These are phyloP conservation scores for Cercospora brassicicola DNA, from an alignment of 2,329 filamentous ascomycete genomes.

Conservation along the genomic window DNA sequence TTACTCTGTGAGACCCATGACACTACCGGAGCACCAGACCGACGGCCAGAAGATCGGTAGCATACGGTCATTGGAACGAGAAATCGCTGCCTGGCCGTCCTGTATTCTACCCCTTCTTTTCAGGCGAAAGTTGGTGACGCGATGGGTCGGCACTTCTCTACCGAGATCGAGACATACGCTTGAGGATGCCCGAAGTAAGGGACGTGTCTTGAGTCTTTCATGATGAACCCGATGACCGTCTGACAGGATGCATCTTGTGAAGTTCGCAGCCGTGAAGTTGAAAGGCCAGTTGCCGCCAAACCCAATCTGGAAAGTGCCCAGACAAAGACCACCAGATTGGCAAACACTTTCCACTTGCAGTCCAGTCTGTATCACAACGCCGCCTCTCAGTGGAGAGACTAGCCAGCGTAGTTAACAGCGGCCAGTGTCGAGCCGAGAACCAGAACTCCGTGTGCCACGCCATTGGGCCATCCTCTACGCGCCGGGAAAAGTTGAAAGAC, in stretches of 20 bases:
- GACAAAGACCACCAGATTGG: neutral
- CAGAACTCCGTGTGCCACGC: neutral
- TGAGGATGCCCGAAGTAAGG: neutral
- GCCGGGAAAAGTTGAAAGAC: neutral
- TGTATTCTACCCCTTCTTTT: neutral
- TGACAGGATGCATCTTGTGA: neutral
- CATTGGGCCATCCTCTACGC: neutral
- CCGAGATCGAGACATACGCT: neutral
- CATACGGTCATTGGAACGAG: neutral
- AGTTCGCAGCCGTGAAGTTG: neutral
- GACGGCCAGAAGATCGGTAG: neutral
- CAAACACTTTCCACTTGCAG: neutral
- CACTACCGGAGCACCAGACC: neutral
- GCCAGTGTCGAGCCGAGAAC: neutral
- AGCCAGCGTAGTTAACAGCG: neutral
- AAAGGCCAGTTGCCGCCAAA: neutral
- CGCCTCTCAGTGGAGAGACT: neutral
- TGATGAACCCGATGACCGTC: neutral
- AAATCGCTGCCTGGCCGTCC: neutral
- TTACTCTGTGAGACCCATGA: neutral
- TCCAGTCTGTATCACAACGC: neutral
- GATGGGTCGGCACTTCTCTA: neutral
- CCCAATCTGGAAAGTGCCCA: neutral
- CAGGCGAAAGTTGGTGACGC: neutral
- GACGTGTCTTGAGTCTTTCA: neutral